Percentiles rank a stretch among this genome's conserved stretches.
phyloP scores from a whole-genome alignment of 352 stramenopile species.

The Globisporangium paddicum region DNA sequence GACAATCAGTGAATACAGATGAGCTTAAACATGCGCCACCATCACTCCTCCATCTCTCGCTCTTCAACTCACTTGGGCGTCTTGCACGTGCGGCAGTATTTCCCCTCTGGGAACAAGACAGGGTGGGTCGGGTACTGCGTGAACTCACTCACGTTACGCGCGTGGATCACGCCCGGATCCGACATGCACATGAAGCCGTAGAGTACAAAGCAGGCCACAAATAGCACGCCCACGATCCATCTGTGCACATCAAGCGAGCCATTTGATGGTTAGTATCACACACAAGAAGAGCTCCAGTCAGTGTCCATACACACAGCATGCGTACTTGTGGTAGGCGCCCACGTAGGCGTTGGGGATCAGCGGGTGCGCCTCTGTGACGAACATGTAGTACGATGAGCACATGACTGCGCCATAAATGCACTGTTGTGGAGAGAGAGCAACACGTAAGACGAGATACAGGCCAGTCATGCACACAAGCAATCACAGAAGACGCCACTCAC shows the following conservation, averaged over 20 bases:
- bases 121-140: conserved; percentile 70
- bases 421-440: not conserved
- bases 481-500: conserved; percentile 20
- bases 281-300: not conserved
- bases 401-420: conserved; percentile 81
- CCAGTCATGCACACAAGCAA: not conserved
- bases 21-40: not conserved
- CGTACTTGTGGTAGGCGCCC: conserved; percentile 56
- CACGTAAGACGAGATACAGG: not conserved
- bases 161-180: conserved; percentile 73
- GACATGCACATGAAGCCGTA: conserved; percentile 68
- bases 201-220: conserved; percentile 44
- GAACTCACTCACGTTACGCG: conserved; percentile 43
- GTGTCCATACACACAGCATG: not conserved
- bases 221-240: conserved; percentile 43
- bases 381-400: conserved; percentile 58
- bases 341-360: conserved; percentile 64
- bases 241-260: conserved; percentile 17
- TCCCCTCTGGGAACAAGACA: conserved; percentile 74
- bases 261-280: not conserved
- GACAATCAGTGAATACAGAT: not conserved
- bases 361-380: conserved; percentile 58
- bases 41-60: not conserved
- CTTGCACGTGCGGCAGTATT: conserved; percentile 86
- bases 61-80: conserved; percentile 61